phyloP scores from a whole-genome alignment of 2,329 filamentous ascomycete genomes.

The Claviceps digitariae region DNA sequence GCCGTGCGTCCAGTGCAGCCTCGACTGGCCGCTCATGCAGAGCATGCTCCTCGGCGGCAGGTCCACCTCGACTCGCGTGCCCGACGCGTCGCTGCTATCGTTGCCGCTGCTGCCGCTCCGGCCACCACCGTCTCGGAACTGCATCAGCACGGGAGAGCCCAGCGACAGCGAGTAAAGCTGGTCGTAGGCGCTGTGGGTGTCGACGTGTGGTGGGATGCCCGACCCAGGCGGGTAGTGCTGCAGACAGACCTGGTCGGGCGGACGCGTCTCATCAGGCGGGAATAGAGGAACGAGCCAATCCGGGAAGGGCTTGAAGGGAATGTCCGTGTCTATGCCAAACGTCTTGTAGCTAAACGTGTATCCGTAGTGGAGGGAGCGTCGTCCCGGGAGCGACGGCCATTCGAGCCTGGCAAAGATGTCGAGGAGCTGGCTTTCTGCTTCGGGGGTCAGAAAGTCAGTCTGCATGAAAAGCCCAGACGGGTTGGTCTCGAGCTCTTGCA shows the following conservation, averaged over 20 bases:
- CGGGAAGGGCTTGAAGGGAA: conserved; percentile 35
- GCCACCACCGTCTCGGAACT: conserved; percentile 23
- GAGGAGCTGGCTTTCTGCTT: conserved; percentile 31
- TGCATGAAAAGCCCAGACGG: conserved; percentile 30
- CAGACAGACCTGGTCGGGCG: conserved; percentile 44
- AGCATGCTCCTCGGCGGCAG: conserved; percentile 35
- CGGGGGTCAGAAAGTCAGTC: conserved; percentile 30
- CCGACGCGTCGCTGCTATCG: too few relatives aligned
- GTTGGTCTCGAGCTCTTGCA: conserved; percentile 12
- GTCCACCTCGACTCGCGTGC: conserved; percentile 28
- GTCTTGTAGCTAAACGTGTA: conserved; percentile 47
- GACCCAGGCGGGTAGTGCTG: conserved; percentile 47
- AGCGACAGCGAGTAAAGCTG: conserved; percentile 32
- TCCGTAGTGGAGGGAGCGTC: conserved; percentile 30
- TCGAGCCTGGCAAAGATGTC: conserved; percentile 7
- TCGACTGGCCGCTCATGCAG: conserved; percentile 33
- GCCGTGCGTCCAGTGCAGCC: conserved; percentile 42
- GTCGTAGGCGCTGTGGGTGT: conserved; percentile 35
- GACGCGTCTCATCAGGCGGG: conserved; percentile 26
- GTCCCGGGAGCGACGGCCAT: conserved; percentile 4
- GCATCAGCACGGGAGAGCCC: conserved; percentile 29
- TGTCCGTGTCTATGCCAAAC: conserved; percentile 33
- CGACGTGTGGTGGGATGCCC: conserved; percentile 48
- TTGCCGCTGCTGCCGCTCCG: conserved; percentile 1
- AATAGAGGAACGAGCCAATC: conserved; percentile 36